Percentiles rank a stretch among this genome's conserved stretches.
These are phyloP conservation scores for Citrullus colocynthis DNA, from an alignment of 306 rosid genomes.

Conservation along the genomic window DNA sequence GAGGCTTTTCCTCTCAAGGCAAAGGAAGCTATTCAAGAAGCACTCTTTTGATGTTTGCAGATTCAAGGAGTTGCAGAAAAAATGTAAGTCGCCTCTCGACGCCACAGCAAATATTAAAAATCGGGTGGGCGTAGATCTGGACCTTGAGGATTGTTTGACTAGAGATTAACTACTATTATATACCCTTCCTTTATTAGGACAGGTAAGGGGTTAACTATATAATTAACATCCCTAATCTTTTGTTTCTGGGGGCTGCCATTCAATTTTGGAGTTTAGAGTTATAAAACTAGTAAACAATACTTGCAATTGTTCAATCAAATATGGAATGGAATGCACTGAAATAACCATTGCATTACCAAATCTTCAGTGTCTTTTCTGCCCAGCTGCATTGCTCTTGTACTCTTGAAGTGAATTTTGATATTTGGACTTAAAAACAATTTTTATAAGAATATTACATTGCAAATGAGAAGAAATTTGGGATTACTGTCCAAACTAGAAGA, in stretches of 20 bases:
- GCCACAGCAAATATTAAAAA: conserved; percentile 46
- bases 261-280: not conserved
- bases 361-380: not conserved
- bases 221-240: conserved; percentile 2
- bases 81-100: conserved; percentile 29
- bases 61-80: conserved; percentile 47
- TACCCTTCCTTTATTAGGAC: not conserved
- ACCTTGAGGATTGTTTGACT: conserved; percentile 41
- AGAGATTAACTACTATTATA: not conserved
- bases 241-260: not conserved
- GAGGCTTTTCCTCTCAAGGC: conserved; percentile 74
- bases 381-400: not conserved
- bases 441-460: not conserved
- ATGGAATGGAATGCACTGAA: not conserved
- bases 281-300: not conserved
- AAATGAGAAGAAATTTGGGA: not conserved
- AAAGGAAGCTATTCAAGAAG: conserved; percentile 64
- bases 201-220: not conserved
- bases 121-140: conserved; percentile 42
- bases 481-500: too few relatives aligned
- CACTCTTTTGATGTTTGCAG: conserved; percentile 43
- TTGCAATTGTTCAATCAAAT: not conserved
- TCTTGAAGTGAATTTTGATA: not conserved
- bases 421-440: not conserved
- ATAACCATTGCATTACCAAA: not conserved